Evolutionary conservation across 768 basidiomycete genomes (phyloP).

Genomic region (Infundibulicybe gibba): DNA sequence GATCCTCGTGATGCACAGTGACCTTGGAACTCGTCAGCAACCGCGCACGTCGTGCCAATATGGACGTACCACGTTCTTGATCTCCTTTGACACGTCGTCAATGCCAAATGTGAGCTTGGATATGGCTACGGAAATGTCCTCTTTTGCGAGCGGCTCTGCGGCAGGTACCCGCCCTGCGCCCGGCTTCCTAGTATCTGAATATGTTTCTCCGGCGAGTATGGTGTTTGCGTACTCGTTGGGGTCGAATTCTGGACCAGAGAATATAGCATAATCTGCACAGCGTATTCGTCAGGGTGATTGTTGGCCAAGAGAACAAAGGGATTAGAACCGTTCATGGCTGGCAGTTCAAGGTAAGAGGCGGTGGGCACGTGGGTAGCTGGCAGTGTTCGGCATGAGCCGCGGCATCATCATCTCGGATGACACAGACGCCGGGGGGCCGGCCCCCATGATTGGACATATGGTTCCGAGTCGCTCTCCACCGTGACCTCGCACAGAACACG

Average conservation of each 20-base stretch:
- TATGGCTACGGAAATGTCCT: conserved; percentile 87
- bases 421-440: too few species aligned
- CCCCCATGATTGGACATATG: too few species aligned
- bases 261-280: conserved; percentile 66
- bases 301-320: not conserved
- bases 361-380: too few species aligned
- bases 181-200: conserved; percentile 37
- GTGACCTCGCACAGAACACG: too few species aligned
- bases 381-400: too few species aligned
- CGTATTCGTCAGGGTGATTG: conserved; percentile 1
- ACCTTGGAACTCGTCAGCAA: conserved; percentile 47
- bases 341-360: too few species aligned
- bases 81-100: conserved; percentile 90
- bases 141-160: conserved; percentile 60
- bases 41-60: conserved; percentile 2
- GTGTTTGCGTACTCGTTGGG: conserved; percentile 90
- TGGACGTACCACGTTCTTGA: conserved; percentile 73
- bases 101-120: conserved; percentile 84
- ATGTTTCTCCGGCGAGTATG: conserved; percentile 78
- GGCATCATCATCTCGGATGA: too few species aligned
- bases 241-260: conserved; percentile 74
- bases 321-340: not conserved
- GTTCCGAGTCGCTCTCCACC: too few species aligned
- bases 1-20: conserved; percentile 74
- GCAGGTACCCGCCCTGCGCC: conserved; percentile 26